phyloP scores from a whole-genome alignment of 2,329 filamentous ascomycete species.

The Elsinoe arachidis region DNA sequence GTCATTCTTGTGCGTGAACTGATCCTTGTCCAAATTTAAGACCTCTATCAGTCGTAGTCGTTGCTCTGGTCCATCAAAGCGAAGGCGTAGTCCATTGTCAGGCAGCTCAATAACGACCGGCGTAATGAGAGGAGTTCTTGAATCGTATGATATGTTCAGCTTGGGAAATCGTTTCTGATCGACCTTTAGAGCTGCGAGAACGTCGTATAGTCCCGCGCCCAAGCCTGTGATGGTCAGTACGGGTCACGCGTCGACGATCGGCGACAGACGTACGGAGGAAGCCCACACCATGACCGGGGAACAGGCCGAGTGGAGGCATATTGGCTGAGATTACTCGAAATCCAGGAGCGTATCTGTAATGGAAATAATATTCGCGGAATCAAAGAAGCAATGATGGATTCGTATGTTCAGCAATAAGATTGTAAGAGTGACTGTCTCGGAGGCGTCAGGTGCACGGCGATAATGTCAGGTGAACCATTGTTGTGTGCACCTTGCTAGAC shows the following conservation, averaged over 20 bases:
- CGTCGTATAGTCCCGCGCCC: constrained; percentile 83
- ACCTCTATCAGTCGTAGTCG: constrained; percentile 85
- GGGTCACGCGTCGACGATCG: neutral
- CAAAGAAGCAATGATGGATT: neutral
- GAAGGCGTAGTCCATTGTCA: constrained; percentile 76
- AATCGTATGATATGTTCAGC: constrained; percentile 74
- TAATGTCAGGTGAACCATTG: constrained; percentile 8
- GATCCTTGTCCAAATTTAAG: constrained; percentile 76
- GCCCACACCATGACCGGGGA: constrained; percentile 6
- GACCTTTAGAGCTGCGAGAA: constrained; percentile 78
- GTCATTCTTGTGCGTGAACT: constrained; percentile 62
- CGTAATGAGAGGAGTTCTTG: constrained; percentile 62
- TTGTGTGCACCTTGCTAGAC: neutral
- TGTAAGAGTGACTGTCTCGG: constrained; percentile 4
- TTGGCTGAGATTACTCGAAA: neutral
- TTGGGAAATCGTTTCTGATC: constrained; percentile 75
- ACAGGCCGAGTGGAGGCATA: constrained; percentile 14
- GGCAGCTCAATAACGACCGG: constrained; percentile 70
- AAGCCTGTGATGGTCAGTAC: constrained; percentile 50
- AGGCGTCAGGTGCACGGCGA: constrained; percentile 6
- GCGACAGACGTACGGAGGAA: constrained; percentile 9
- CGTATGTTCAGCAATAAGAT: neutral
- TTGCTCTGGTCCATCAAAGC: constrained; percentile 91
- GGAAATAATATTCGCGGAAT: neutral
- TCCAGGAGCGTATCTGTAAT: too few relatives aligned